Evolutionary conservation across 2,329 filamentous ascomycete genomes (phyloP).

Genomic region (Juglanconis oblonga): DNA sequence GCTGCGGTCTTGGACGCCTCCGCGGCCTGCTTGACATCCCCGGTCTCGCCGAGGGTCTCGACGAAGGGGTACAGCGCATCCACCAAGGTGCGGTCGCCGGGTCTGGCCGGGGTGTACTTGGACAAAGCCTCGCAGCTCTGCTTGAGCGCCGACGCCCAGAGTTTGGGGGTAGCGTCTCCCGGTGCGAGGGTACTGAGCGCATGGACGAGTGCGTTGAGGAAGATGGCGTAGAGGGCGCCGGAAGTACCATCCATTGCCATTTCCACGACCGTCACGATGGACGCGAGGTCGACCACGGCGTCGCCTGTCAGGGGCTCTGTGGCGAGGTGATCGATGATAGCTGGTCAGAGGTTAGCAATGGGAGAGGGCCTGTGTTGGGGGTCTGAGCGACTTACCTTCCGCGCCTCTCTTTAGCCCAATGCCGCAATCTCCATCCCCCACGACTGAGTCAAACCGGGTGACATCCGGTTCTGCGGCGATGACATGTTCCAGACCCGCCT

Average conservation of each 20-base stretch:
- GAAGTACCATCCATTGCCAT: conserved; percentile 61
- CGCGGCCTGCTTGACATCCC: conserved; percentile 69
- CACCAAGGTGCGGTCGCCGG: conserved; percentile 85
- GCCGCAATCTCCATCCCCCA: conserved; percentile 88
- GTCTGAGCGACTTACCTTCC: conserved; percentile 50
- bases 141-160: conserved; percentile 65
- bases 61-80: conserved; percentile 91
- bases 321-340: conserved; percentile 49
- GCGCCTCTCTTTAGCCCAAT: conserved; percentile 83
- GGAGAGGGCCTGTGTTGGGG: neutral
- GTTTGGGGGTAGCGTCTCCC: conserved; percentile 36
- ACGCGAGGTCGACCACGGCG: conserved; percentile 49
- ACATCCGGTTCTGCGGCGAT: conserved; percentile 68
- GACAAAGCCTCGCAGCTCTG: conserved; percentile 68
- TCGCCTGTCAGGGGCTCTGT: conserved; percentile 47
- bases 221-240: conserved; percentile 70
- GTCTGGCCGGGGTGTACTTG: conserved; percentile 84
- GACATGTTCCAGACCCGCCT: conserved; percentile 56
- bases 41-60: conserved; percentile 62
- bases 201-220: conserved; percentile 79
- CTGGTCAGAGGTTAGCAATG: conserved; percentile 31
- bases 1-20: conserved; percentile 72
- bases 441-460: conserved; percentile 74
- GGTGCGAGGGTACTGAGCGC: conserved; percentile 46
- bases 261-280: conserved; percentile 54